Percentiles rank a stretch among this genome's conserved stretches.
Conservation (phyloP, 192 early-diverging fungal species). For the Obelidium mucronatum region DNA sequence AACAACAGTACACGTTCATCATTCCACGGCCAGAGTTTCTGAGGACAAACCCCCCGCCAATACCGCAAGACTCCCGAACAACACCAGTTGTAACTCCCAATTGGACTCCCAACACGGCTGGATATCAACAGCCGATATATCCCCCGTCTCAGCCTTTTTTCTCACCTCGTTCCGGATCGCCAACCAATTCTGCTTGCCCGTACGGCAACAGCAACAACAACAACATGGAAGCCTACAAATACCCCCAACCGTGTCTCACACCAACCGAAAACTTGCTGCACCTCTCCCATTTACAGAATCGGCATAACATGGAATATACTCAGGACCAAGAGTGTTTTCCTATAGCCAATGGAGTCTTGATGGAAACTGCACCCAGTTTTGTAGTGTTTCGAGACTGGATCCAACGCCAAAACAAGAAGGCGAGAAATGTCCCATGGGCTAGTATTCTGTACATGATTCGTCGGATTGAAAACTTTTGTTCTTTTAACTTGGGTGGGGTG, state of each 20-base stretch:
- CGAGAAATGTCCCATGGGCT: not conserved
- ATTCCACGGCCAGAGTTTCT: not conserved
- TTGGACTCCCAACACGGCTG: constrained; percentile 25
- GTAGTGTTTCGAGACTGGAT: not conserved
- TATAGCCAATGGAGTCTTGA: not conserved
- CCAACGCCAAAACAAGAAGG: not conserved
- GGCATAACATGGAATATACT: not conserved
- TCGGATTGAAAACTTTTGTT: constrained; percentile 20
- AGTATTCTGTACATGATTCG: constrained; percentile 15
- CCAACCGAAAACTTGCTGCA: constrained; percentile 15
- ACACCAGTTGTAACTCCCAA: constrained; percentile 20
- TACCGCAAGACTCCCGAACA: not conserved
- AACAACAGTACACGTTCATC: not conserved
- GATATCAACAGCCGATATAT: constrained; percentile 16
- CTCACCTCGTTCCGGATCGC: not conserved
- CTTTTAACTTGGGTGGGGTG: not conserved
- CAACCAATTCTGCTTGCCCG: too few species aligned
- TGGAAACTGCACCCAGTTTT: not conserved
- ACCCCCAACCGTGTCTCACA: constrained; percentile 1
- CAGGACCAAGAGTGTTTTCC: constrained; percentile 14
- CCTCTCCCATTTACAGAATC: not conserved
- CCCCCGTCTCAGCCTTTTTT: constrained; percentile 23
- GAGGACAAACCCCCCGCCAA: not conserved
- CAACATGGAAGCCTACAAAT: constrained; percentile 1
- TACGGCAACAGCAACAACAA: not conserved